Conservation (phyloP, 306 rosid genomes). For the Sicyos baderoa region DNA sequence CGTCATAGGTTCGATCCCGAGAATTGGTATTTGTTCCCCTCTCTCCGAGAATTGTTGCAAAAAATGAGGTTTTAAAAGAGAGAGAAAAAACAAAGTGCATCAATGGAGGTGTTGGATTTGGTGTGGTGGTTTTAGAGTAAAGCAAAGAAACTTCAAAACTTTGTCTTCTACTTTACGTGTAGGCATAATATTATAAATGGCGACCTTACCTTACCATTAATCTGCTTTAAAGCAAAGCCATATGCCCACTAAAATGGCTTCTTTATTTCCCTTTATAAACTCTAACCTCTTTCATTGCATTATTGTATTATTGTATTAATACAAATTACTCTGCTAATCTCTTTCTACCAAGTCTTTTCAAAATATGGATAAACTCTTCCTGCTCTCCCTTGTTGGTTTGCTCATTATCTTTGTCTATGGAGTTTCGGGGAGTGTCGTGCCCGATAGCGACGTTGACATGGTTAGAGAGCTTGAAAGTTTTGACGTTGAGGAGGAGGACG, state of each 20-base stretch:
- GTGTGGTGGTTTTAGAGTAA: constrained; percentile 49
- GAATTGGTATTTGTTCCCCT: too few relatives aligned
- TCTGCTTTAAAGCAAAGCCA: constrained; percentile 99
- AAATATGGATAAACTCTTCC: constrained; percentile 55
- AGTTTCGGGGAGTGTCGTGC: constrained; percentile 43
- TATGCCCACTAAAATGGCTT: constrained; percentile 45
- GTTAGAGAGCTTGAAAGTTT: constrained; percentile 46
- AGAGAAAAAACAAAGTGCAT: not conserved
- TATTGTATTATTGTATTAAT: constrained; percentile 43
- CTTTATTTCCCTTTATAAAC: constrained; percentile 65
- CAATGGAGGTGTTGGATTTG: constrained; percentile 16
- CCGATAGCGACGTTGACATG: constrained; percentile 34
- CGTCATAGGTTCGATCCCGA: too few relatives aligned
- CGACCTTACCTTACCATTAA: constrained; percentile 49
- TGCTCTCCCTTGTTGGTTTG: constrained; percentile 40
- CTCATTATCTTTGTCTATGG: constrained; percentile 48
- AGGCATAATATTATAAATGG: constrained; percentile 70
- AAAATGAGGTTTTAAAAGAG: not conserved
- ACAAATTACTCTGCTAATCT: constrained; percentile 43
- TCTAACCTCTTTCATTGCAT: constrained; percentile 38
- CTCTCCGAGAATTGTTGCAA: too few relatives aligned
- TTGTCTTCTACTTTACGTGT: constrained; percentile 88
- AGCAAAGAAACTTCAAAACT: constrained; percentile 56
- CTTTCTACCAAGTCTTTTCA: constrained; percentile 18
- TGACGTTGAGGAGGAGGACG: constrained; percentile 44